A percentile compares a stretch with the other conserved stretches of the same genome.
Evolutionary conservation across 2,329 filamentous ascomycete genomes (phyloP).

Genomic region (Xylaria sp.): DNA sequence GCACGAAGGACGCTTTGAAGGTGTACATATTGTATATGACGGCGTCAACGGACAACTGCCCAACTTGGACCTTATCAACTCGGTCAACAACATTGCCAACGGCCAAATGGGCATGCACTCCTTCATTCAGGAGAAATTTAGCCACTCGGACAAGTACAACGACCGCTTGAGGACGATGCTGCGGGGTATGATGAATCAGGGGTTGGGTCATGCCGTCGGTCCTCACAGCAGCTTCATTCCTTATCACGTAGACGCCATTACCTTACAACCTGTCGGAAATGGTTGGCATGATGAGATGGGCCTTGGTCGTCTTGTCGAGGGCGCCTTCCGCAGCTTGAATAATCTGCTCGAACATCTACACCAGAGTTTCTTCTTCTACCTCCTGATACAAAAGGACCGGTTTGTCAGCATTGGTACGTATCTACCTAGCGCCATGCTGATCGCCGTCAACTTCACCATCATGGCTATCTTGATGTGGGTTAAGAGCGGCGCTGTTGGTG

Average conservation of each 20-base stretch:
- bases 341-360: slow-evolving; percentile 96
- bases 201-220: slow-evolving; percentile 84
- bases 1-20: slow-evolving; percentile 81
- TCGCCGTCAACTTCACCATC: slow-evolving; percentile 93
- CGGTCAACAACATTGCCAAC: slow-evolving; percentile 82
- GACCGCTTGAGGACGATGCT: slow-evolving; percentile 88
- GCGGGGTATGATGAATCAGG: slow-evolving; percentile 90
- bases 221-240: slow-evolving; percentile 96
- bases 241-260: slow-evolving; percentile 96
- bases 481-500: slow-evolving; percentile 70
- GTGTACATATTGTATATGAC: slow-evolving; percentile 90
- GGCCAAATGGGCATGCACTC: slow-evolving; percentile 91
- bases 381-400: slow-evolving; percentile 86
- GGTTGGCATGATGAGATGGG: slow-evolving; percentile 99
- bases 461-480: slow-evolving; percentile 96
- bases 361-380: slow-evolving; percentile 99
- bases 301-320: slow-evolving; percentile 86
- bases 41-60: slow-evolving; percentile 94
- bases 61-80: slow-evolving; percentile 95
- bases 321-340: slow-evolving; percentile 90
- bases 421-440: slow-evolving; percentile 94
- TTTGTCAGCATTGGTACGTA: slow-evolving; percentile 99
- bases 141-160: slow-evolving; percentile 76
- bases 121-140: slow-evolving; percentile 84
- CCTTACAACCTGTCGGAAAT: slow-evolving; percentile 84